Evolutionary conservation across 768 basidiomycete genomes (phyloP), one percentile per base, ranked within the genome.

Genomic region (Pseudohyphozyma bogoriensis): DNA sequence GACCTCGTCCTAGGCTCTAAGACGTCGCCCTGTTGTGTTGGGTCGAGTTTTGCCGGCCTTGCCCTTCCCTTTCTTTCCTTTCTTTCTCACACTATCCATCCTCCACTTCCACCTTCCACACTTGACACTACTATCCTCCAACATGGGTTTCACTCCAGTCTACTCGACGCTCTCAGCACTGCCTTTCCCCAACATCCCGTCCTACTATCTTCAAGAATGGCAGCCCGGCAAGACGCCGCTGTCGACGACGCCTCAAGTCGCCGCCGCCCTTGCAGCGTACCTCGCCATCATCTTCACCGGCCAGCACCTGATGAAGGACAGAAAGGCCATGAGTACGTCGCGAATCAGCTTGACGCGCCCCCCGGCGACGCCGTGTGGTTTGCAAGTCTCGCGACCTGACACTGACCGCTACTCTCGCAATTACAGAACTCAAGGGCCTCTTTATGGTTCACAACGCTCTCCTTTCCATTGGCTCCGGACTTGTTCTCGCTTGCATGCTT

Each of bases 281-380:
- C 83, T 99, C 68, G 83, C 81, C 75, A 77, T 85, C 77, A 85
- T 99, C 71, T 97, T 96, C 72, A 82, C 86, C 65, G 80, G 85
- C 40, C 83, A 84, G 72, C 83, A 82, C 67, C 72, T 87, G 69
- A 95, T 96, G 92, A 87, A 81, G 79, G 81, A 80, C 72, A 79
- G 79, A 51, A 76, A 80, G 69, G 79, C 89, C 12, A 78, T 80
- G 68, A 86, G 83, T 72, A 31, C 49, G 65, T 62, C n/a, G n/a
- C n/a, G n/a, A n/a, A n/a, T n/a, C 44, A 12, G 16, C 20, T 15
- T 47, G 6, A 26, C 9, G 20, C 15, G 13, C 15, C 22, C n/a
- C 20, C 9, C 28, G 18, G 24, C 51, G 22, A 28, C 22, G 35
- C 36, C 28, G 20, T 10, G 4, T 13, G 26, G 15, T 28, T 9